Percentiles rank a stretch among this genome's conserved stretches.
These are phyloP conservation scores for Podospora didyma DNA, from an alignment of 495 filamentous ascomycete species.

Conservation along the genomic window DNA sequence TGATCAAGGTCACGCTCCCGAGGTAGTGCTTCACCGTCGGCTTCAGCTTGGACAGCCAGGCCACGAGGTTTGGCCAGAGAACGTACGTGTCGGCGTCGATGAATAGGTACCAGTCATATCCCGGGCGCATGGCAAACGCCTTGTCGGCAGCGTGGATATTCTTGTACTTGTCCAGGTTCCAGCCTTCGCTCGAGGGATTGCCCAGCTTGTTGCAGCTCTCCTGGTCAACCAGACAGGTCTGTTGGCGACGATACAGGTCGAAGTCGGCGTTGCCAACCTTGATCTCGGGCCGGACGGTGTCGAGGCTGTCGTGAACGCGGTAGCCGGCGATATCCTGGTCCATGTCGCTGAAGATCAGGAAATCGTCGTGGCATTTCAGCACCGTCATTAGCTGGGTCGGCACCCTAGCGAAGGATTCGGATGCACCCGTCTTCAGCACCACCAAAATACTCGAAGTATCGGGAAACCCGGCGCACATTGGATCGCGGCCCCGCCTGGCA, in stretches of 20 bases:
- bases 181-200: conserved; percentile 37
- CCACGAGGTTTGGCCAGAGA: conserved; percentile 56
- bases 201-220: conserved; percentile 35
- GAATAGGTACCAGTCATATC: conserved; percentile 64
- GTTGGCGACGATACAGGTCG: conserved; percentile 49
- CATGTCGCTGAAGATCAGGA: conserved; percentile 57
- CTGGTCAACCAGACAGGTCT: conserved; percentile 38
- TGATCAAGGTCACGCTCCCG: conserved; percentile 55
- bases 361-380: conserved; percentile 48
- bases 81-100: conserved; percentile 68
- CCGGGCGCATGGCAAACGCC: conserved; percentile 37
- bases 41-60: conserved; percentile 53
- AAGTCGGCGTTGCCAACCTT: conserved; percentile 45
- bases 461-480: conserved; percentile 32
- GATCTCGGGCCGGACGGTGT: conserved; percentile 35
- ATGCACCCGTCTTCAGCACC: conserved; percentile 57
- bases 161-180: conserved; percentile 48
- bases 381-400: conserved; percentile 53
- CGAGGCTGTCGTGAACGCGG: conserved; percentile 49
- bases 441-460: conserved; percentile 37
- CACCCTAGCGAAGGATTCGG: conserved; percentile 47
- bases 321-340: conserved; percentile 46
- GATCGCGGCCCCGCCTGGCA: conserved; percentile 6
- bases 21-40: conserved; percentile 49
- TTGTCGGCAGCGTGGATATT: conserved; percentile 43